Evolutionary conservation across 495 filamentous ascomycete genomes (phyloP).

Genomic region (Pseudevernia furfuracea): DNA sequence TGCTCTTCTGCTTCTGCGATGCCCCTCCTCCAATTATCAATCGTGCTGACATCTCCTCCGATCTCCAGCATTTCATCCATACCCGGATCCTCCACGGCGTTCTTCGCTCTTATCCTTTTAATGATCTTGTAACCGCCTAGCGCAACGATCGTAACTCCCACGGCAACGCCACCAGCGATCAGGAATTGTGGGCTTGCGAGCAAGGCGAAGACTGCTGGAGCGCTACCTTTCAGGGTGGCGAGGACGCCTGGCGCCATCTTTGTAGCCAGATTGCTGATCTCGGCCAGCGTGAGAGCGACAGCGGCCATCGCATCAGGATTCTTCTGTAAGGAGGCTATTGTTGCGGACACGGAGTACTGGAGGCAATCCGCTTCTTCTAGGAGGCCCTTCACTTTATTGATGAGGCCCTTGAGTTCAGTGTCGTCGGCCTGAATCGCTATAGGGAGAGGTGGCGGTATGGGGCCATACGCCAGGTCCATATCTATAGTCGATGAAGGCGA

Average conservation of each 20-base stretch:
- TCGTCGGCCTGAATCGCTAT: slow-evolving; percentile 25
- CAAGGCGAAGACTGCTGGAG: slow-evolving; percentile 80
- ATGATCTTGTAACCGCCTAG: slow-evolving; percentile 96
- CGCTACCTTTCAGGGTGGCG: slow-evolving; percentile 62
- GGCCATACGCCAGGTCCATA: slow-evolving; percentile 82
- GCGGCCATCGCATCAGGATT: slow-evolving; percentile 92
- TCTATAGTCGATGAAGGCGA: slow-evolving; percentile 49
- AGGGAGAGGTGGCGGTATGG: slow-evolving; percentile 49
- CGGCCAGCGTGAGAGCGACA: slow-evolving; percentile 84
- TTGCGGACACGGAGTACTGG: slow-evolving; percentile 72
- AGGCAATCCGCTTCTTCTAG: slow-evolving; percentile 81
- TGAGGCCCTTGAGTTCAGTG: slow-evolving; percentile 53
- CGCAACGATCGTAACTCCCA: slow-evolving; percentile 86
- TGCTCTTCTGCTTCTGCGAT: slow-evolving; percentile 60
- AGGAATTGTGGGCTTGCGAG: slow-evolving; percentile 85
- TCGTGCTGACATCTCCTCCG: slow-evolving; percentile 50
- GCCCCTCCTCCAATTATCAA: slow-evolving; percentile 80
- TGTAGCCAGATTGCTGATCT: slow-evolving; percentile 70
- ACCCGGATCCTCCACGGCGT: slow-evolving; percentile 38
- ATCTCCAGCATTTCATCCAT: slow-evolving; percentile 55
- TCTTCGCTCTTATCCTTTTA: slow-evolving; percentile 60
- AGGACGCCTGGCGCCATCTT: slow-evolving; percentile 84
- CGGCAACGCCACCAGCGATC: slow-evolving; percentile 80
- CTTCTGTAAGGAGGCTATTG: slow-evolving; percentile 78
- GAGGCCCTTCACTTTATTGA: slow-evolving; percentile 60